Base-by-base conservation (phyloP, 192 early-diverging fungal species). In the Hyaloraphidium curvatum region DNA sequence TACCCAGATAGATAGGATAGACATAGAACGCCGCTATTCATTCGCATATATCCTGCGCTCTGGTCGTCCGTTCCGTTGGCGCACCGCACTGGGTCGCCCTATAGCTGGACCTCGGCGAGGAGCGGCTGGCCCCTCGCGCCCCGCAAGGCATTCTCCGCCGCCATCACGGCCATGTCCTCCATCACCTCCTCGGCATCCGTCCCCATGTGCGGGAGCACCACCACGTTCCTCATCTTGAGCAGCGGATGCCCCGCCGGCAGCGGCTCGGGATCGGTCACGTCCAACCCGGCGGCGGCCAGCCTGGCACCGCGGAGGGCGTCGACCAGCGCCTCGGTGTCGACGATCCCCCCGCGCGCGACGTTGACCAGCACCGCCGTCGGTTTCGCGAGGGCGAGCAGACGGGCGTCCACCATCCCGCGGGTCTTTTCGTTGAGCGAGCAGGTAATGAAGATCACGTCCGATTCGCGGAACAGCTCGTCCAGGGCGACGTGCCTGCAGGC, bases 241-340 rank as follows among this genome's bases (percentile, higher is more conserved):
- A 88, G 63, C 40, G 69, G 71, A 52, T 81, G 74, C 39, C 77
- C 67, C 0, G 55, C 30, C 4, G 73, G 69, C 40, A 92, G 54
- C 3, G 87, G 89, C 62, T 92, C 89, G 0, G 89, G 89, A 25
- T 77, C 79, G 0, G 84, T 88, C 2, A 89, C 86, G 62, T 92
- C 87, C 50, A 89, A 58, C 19, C 83, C 89, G 2, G 79, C 83
- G 23, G 70, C 71, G 2, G 73, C 81, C 40, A 89, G 62, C 30
- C 53, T 40, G 0, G 66, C 64, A 13, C 68, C 66, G 25, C 73
- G 62, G 39, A 91, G 62, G 7, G 86, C 85, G 1, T 60, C 60
- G 19, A 78, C 66, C 58, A 86, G 56, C 53, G 74, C 84, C 23
- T 69, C 66, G n/a, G n/a, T n/a, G n/a, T n/a, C 43, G 9, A 48